Evolutionary conservation across 306 rosid genomes (phyloP).

Genomic region (Trichosanthes truncata): DNA sequence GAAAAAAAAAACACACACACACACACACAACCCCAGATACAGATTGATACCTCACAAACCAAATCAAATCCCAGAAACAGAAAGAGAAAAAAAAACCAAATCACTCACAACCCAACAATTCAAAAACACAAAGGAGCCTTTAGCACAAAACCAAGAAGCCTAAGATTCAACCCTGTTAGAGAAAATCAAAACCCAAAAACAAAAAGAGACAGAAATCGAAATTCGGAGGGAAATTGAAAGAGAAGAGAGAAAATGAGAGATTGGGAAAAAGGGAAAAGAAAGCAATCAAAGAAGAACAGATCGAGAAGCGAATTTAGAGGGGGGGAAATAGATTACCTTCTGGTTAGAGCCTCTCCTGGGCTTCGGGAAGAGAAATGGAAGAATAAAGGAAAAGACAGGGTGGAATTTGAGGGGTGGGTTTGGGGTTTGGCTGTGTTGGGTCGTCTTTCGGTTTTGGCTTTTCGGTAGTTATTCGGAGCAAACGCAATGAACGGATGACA

Average conservation of each 20-base stretch:
- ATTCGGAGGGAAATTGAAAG: not conserved
- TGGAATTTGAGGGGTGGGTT: not conserved
- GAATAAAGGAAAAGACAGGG: conserved; percentile 2
- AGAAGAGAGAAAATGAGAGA: not conserved
- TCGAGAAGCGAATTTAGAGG: not conserved
- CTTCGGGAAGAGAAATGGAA: not conserved
- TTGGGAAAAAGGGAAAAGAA: not conserved
- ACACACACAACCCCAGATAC: not conserved
- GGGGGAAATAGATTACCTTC: not conserved
- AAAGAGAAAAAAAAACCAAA: not conserved
- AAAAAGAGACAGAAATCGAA: not conserved
- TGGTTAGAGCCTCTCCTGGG: conserved; percentile 9
- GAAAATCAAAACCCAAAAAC: not conserved
- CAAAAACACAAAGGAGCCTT: not conserved
- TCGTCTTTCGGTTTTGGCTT: not conserved
- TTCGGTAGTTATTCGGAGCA: conserved; percentile 6
- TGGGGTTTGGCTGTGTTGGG: not conserved
- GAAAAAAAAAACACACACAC: too few species aligned
- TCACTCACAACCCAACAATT: not conserved
- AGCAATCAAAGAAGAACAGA: not conserved
- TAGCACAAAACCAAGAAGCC: not conserved
- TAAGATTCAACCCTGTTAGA: not conserved
- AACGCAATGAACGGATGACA: conserved; percentile 12
- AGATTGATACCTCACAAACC: not conserved
- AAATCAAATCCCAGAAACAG: not conserved